Base-by-base conservation (phyloP, 2,329 filamentous ascomycete species). In the Exophiala sp. region DNA sequence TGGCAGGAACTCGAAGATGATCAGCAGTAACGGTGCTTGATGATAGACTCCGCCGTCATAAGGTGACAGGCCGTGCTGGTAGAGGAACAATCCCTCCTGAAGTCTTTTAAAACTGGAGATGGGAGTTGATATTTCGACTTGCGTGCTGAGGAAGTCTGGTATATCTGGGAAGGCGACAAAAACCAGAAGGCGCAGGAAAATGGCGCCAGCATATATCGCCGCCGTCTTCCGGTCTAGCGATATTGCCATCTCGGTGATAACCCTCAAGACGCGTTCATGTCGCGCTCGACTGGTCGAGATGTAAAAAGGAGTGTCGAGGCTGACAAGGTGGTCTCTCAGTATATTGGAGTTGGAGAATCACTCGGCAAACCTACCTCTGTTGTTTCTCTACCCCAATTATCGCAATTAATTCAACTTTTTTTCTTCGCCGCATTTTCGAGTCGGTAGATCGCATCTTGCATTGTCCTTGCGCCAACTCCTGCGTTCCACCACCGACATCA, bases 41-140 rank as follows among this genome's bases (percentile, higher is more conserved):
- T 87, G 83, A 66, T 82, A 87, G 60, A 87, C 89, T 65, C 94
- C 94, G 61, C 94, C 94, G 70, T 99, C 91, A 75, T 97, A 99
- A 1, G 94, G 94, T 56, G 91, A 96, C 53, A 97, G 89, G 75
- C 96, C 95, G 71, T 95, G 89, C 61, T 89, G 91, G 71, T 97
- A 97, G 18, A 99, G 83, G 67, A 96, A 99, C 54, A 99, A 77
- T 16, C 94, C 94, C 74, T 99, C 94, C 78, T 97, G 92, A 51
- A 97, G 90, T 83, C 94, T 84, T 78, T 97, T 97, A 82, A 96
- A 99, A 81, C 92, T 96, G 65, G 90, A 96, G 43, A 97, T 88
- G 36, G 94, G 92, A 18, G 94, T 99, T 41, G 94, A 96, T 66
- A 99, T 87, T 78, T 99, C 94, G 65, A 96, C 94, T 68, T 94